Evolutionary conservation across 192 early-diverging fungal genomes (phyloP).

Genomic region (Gigaspora rosea): DNA sequence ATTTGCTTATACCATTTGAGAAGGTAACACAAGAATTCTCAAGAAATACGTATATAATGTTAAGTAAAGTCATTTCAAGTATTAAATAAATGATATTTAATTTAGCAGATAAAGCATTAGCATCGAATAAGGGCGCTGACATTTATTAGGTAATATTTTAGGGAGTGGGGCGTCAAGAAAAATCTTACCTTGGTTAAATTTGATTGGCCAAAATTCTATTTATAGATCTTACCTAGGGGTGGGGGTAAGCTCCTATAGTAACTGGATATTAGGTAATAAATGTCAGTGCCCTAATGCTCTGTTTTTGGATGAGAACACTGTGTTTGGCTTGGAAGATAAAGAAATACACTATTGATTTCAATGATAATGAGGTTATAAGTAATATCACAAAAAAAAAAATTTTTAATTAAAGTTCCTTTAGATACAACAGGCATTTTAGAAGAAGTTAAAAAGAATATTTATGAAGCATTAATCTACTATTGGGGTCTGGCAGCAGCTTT

Average conservation of each 20-base stretch:
- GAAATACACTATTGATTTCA: neutral
- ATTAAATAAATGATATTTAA: neutral
- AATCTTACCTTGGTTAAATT: too few relatives aligned
- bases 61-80: neutral
- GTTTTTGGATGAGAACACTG: neutral
- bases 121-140: neutral
- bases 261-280: too few relatives aligned
- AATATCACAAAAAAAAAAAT: slow-evolving; percentile 6
- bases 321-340: neutral
- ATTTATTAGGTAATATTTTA: too few relatives aligned
- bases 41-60: neutral
- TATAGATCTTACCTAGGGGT: too few relatives aligned
- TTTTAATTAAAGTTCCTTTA: neutral
- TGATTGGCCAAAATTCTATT: too few relatives aligned
- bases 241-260: too few relatives aligned
- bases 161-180: too few relatives aligned
- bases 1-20: neutral
- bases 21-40: neutral
- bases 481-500: neutral
- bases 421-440: neutral
- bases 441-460: neutral
- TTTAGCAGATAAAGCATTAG: neutral
- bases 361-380: slow-evolving; percentile 6
- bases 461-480: neutral
- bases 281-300: too few relatives aligned